Evolutionary conservation across 352 stramenopile genomes (phyloP).

Genomic region (Globisporangium spiculum): DNA sequence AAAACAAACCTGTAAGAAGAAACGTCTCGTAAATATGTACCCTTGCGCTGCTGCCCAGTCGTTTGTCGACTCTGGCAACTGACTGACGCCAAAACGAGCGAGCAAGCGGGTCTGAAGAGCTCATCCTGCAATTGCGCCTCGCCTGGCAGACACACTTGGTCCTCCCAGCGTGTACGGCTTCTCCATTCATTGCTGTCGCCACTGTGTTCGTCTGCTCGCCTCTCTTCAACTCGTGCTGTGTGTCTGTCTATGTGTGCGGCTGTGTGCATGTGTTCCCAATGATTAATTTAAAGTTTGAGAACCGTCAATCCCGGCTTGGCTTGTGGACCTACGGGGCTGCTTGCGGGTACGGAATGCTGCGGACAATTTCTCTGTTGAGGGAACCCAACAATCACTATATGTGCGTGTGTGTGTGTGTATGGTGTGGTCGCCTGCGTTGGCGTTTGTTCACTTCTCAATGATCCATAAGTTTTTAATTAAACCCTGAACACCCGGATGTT

Average conservation of each 20-base stretch:
- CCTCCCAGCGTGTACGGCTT: neutral
- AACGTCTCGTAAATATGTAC: neutral
- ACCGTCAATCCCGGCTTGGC: constrained; percentile 53
- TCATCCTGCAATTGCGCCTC: constrained; percentile 6
- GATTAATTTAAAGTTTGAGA: constrained; percentile 88
- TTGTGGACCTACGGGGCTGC: neutral
- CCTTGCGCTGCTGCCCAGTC: constrained; percentile 3
- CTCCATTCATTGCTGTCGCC: neutral
- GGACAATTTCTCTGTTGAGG: constrained; percentile 72
- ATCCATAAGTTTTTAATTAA: constrained; percentile 15
- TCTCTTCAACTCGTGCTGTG: neutral
- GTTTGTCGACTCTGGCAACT: neutral
- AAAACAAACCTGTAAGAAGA: neutral
- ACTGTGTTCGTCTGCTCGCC: neutral
- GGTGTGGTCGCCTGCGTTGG: neutral
- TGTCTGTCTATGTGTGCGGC: constrained; percentile 6
- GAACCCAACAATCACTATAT: constrained; percentile 19
- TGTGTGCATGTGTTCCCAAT: constrained; percentile 34
- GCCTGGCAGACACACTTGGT: neutral
- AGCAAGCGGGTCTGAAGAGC: neutral
- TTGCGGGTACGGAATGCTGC: constrained; percentile 41
- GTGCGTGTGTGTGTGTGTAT: neutral
- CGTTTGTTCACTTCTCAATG: constrained; percentile 9
- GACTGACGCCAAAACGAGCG: neutral
- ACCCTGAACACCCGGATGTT: constrained; percentile 16